Evolutionary conservation across 345 rosid genomes (phyloP), one percentile per base, ranked within the genome.

Genomic region (Populus pruinosa): DNA sequence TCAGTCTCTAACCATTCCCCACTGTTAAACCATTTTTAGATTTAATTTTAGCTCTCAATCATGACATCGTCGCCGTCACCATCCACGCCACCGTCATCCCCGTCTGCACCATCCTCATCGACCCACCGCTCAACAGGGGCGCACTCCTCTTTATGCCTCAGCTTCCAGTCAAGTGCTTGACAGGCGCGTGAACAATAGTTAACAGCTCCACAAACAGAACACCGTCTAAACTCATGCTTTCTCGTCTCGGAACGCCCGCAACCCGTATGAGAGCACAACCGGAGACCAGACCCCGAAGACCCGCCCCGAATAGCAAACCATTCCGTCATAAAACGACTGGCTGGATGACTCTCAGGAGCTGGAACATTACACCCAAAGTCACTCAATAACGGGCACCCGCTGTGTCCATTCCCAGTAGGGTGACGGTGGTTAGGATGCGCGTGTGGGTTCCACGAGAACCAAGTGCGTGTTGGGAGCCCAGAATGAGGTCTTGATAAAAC

Each of bases 301-400:
- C 90, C 84, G 4, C 81, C 90, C 6, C 85, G 85, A 1, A 69
- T 53, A 1, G 79, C 81, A 80, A 87, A 93, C 98, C 99, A 96
- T n/a, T 92, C 96, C 0, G 93, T 84, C 31, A 96, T 65, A 76
- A 96, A 96, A 62, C 81, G 78, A 79, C 88, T 91, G 25, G 94
- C 96, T 38, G 96, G 94, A 75, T 96, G 97, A 1, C 86, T 85
- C 77, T 92, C 97, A 49, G 96, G 95, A 17, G 97, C 90, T 79
- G 97, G 99, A n/a, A 96, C 97, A 86, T 93, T 93, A 87, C 98
- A 96, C 3, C 99, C 99, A 69, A 91, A 96, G 82, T 96, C 99
- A 27, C 99, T 93, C 1, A 96, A 81, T 82, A 96, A 73, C 2
- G 97, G 95, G 55, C 98, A 96, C 0, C 91, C 89, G 0, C 90